A percentile compares a stretch with the other conserved stretches of the same genome.
These are phyloP conservation scores for Pseudonectria foliicola DNA, from an alignment of 2,329 filamentous ascomycete species.

Conservation along the genomic window DNA sequence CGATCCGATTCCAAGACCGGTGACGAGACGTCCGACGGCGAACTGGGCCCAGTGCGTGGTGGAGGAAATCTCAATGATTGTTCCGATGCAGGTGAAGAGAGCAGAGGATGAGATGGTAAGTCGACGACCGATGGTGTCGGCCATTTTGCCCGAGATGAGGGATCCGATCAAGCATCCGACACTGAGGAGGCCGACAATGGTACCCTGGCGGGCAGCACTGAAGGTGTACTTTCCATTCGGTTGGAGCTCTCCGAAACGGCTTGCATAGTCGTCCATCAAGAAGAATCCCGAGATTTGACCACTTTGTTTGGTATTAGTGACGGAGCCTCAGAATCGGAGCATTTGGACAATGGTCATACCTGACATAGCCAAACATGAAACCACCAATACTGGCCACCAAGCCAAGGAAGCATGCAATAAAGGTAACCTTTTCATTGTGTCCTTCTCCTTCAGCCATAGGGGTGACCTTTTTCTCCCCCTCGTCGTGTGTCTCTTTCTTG, in stretches of 20 bases:
- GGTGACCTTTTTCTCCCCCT: too few relatives aligned
- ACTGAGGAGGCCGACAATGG: slow-evolving; percentile 54
- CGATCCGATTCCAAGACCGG: slow-evolving; percentile 58
- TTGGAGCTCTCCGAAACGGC: slow-evolving; percentile 43
- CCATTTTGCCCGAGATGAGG: slow-evolving; percentile 50
- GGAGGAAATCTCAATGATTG: slow-evolving; percentile 56
- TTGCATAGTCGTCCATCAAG: slow-evolving; percentile 48
- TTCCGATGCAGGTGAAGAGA: slow-evolving; percentile 57
- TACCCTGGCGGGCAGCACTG: slow-evolving; percentile 52
- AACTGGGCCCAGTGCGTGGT: slow-evolving; percentile 53
- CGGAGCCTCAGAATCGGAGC: slow-evolving; percentile 1
- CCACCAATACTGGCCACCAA: slow-evolving; percentile 47
- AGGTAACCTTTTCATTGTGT: slow-evolving; percentile 26
- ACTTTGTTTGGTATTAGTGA: slow-evolving; percentile 23
- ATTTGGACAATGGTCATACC: slow-evolving; percentile 28
- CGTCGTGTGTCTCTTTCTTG: too few relatives aligned
- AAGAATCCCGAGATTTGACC: slow-evolving; percentile 58
- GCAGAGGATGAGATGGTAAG: slow-evolving; percentile 55
- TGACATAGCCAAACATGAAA: slow-evolving; percentile 52
- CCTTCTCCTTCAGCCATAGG: neutral
- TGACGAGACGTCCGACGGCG: slow-evolving; percentile 57
- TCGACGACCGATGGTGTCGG: slow-evolving; percentile 55
- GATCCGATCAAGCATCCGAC: slow-evolving; percentile 54
- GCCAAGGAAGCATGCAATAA: slow-evolving; percentile 41
- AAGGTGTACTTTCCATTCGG: slow-evolving; percentile 38